These are phyloP conservation scores for Achaetomiella virescens DNA, from an alignment of 495 filamentous ascomycete species.

Conservation along the genomic window DNA sequence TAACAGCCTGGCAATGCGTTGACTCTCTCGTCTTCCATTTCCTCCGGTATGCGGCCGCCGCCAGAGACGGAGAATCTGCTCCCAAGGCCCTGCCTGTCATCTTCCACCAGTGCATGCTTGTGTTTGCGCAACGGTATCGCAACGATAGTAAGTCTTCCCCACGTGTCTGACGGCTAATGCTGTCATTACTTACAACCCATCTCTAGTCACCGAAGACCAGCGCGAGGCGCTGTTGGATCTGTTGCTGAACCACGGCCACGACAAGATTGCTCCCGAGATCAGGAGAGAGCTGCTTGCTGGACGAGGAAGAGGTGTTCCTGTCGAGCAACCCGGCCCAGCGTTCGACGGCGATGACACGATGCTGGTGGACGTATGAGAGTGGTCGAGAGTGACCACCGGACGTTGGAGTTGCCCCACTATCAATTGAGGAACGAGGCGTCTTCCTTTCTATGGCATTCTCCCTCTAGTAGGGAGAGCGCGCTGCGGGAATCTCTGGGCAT, in stretches of 20 bases:
- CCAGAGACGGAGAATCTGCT: slow-evolving; percentile 13
- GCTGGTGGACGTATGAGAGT: slow-evolving; percentile 49
- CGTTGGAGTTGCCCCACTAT: too few species aligned
- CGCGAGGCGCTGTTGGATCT: slow-evolving; percentile 87
- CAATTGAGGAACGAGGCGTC: too few species aligned
- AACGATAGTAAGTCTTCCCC: slow-evolving; percentile 57
- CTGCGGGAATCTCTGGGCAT: too few species aligned
- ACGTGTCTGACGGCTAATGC: neutral
- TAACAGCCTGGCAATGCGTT: slow-evolving; percentile 68
- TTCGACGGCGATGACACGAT: slow-evolving; percentile 87
- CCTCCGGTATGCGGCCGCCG: slow-evolving; percentile 67
- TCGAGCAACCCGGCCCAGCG: slow-evolving; percentile 46
- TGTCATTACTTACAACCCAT: slow-evolving; percentile 2
- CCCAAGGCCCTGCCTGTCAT: slow-evolving; percentile 54
- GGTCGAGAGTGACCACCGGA: neutral
- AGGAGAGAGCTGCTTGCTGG: slow-evolving; percentile 85
- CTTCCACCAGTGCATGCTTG: slow-evolving; percentile 80
- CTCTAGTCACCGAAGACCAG: slow-evolving; percentile 53
- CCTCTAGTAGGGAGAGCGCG: too few species aligned
- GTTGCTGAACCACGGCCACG: slow-evolving; percentile 78
- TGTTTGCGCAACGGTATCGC: slow-evolving; percentile 88
- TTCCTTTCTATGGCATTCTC: too few species aligned
- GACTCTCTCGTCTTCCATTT: slow-evolving; percentile 96
- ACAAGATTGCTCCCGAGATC: slow-evolving; percentile 84
- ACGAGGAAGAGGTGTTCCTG: slow-evolving; percentile 70